A percentile compares a stretch with the other conserved stretches of the same genome.
Conservation (phyloP, 345 rosid genomes). For the Populus ilicifolia region DNA sequence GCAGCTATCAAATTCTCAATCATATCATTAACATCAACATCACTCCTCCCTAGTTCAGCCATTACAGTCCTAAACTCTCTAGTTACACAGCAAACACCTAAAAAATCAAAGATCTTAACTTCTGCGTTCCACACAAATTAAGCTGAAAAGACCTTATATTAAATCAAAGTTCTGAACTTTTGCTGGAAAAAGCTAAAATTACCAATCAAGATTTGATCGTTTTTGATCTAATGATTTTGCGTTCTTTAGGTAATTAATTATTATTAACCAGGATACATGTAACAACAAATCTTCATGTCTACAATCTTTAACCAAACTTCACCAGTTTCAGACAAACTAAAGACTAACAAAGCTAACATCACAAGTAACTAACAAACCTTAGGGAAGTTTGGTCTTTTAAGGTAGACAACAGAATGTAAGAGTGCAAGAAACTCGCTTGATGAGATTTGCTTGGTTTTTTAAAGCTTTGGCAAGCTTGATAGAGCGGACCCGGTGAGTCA, state of each 20-base stretch:
- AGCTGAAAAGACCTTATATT: neutral
- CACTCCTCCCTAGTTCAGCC: conserved; percentile 36
- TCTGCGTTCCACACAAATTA: neutral
- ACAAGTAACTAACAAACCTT: conserved; percentile 4
- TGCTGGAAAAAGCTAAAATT: neutral
- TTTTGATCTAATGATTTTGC: neutral
- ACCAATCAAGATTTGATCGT: conserved; percentile 5
- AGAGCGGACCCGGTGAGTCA: conserved; percentile 11
- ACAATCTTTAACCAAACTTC: neutral
- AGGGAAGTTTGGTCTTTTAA: neutral
- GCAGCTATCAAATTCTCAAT: conserved; percentile 60
- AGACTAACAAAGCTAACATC: conserved; percentile 13
- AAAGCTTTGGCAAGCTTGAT: neutral
- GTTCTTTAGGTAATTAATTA: conserved; percentile 5
- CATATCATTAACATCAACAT: conserved; percentile 14
- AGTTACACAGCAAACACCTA: neutral
- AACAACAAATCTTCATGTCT: conserved; percentile 25
- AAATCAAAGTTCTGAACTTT: neutral
- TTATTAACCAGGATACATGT: conserved; percentile 32
- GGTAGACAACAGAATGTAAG: neutral
- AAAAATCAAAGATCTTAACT: conserved; percentile 7
- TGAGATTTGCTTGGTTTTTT: neutral
- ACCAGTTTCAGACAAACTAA: conserved; percentile 35
- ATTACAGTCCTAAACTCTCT: conserved; percentile 33
- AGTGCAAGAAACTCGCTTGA: conserved; percentile 26